phyloP scores from a whole-genome alignment of 768 basidiomycete genomes.

The Mycena olivaceomarginata region DNA sequence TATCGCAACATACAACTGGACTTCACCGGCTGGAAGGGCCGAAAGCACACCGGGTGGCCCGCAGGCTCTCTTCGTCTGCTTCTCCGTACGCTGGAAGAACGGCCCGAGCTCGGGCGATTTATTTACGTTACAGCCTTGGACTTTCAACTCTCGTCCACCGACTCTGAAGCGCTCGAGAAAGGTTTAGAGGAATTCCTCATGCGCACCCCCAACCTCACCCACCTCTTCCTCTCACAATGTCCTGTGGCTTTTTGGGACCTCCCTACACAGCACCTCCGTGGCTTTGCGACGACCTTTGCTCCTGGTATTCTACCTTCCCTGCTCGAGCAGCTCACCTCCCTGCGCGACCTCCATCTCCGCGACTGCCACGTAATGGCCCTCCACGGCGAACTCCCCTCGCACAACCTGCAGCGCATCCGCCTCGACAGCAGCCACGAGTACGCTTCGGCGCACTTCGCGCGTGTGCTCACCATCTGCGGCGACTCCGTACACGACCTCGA shows the following conservation, averaged over 20 bases:
- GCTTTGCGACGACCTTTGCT: slow-evolving; percentile 53
- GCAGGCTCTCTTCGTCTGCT: slow-evolving; percentile 52
- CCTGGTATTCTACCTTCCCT: slow-evolving; percentile 52
- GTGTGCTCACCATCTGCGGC: slow-evolving; percentile 47
- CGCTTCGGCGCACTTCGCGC: slow-evolving; percentile 49
- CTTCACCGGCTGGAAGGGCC: slow-evolving; percentile 55
- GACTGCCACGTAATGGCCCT: slow-evolving; percentile 52
- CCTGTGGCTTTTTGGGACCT: slow-evolving; percentile 53
- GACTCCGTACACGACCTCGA: slow-evolving; percentile 48
- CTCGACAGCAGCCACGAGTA: slow-evolving; percentile 54
- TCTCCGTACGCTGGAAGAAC: slow-evolving; percentile 49
- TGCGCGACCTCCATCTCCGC: slow-evolving; percentile 51
- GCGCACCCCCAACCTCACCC: slow-evolving; percentile 49
- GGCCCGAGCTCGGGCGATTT: slow-evolving; percentile 50
- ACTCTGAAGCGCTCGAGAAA: slow-evolving; percentile 46
- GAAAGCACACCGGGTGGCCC: slow-evolving; percentile 53
- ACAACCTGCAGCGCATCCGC: slow-evolving; percentile 48
- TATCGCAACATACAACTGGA: slow-evolving; percentile 55
- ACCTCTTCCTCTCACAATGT: slow-evolving; percentile 52
- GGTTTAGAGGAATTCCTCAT: slow-evolving; percentile 49
- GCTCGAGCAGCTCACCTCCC: slow-evolving; percentile 48
- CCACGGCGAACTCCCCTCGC: slow-evolving; percentile 45
- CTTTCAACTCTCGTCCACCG: slow-evolving; percentile 49
- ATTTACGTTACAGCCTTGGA: slow-evolving; percentile 50
- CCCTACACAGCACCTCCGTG: slow-evolving; percentile 42